Conservation (phyloP, 2,329 filamentous ascomycete species). For the Tothia fuscella region DNA sequence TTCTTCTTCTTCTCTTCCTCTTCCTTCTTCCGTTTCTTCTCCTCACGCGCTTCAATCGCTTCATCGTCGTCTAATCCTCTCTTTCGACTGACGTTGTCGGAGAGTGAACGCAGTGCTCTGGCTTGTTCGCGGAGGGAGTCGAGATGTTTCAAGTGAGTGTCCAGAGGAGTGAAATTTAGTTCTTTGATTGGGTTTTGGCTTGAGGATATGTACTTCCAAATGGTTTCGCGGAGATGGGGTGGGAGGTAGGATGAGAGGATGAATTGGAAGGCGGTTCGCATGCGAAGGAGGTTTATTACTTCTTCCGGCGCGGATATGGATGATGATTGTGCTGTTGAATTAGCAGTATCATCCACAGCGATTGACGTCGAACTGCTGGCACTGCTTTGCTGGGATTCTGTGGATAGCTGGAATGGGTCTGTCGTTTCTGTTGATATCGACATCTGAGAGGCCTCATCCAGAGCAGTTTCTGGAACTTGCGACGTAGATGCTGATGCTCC, state of each 20-base stretch:
- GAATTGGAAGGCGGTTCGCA: slow-evolving; percentile 53
- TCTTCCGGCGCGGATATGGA: slow-evolving; percentile 18
- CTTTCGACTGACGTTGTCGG: slow-evolving; percentile 58
- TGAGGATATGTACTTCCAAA: slow-evolving; percentile 4
- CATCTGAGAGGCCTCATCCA: no score
- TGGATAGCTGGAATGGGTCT: background rate
- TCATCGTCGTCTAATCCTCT: slow-evolving; percentile 54
- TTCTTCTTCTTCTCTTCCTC: slow-evolving; percentile 84
- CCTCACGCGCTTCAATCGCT: slow-evolving; percentile 45
- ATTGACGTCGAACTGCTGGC: slow-evolving; percentile 22
- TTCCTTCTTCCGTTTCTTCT: slow-evolving; percentile 76
- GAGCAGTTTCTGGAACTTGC: slow-evolving; percentile 16
- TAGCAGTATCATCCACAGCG: slow-evolving; percentile 16
- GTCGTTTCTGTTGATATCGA: no score
- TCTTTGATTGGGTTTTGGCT: background rate
- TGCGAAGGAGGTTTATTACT: slow-evolving; percentile 48
- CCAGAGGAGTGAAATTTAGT: slow-evolving; percentile 58
- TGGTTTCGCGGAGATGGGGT: slow-evolving; percentile 13
- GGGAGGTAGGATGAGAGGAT: slow-evolving; percentile 51
- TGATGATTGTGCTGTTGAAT: slow-evolving; percentile 4
- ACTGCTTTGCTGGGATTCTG: slow-evolving; percentile 17
- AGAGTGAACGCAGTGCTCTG: slow-evolving; percentile 51
- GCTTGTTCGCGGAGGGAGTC: slow-evolving; percentile 59
- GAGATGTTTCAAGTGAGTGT: slow-evolving; percentile 56
- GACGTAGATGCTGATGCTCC: background rate